Evolutionary conservation across 2,329 filamentous ascomycete genomes (phyloP).

Genomic region (Pseudogymnoascus sp.): DNA sequence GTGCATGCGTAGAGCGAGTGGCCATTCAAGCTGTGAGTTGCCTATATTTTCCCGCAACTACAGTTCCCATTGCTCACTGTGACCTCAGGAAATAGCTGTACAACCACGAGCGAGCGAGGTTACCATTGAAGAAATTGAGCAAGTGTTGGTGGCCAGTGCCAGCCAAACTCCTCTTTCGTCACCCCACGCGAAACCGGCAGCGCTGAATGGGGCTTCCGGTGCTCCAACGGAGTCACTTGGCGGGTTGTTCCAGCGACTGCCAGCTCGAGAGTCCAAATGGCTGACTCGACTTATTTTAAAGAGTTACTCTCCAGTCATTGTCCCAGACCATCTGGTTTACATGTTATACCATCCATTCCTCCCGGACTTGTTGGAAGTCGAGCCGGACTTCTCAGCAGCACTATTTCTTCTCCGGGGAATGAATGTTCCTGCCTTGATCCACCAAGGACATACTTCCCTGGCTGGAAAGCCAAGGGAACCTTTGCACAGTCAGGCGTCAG

Average conservation of each 20-base stretch:
- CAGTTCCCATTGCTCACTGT: not conserved
- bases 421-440: not conserved
- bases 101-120: constrained; percentile 32
- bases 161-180: constrained; percentile 53
- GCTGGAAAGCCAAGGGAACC: not conserved
- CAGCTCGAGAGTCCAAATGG: constrained; percentile 74
- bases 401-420: not conserved
- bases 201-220: not conserved
- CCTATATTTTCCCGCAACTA: not conserved
- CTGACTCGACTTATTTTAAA: constrained; percentile 74
- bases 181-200: constrained; percentile 35
- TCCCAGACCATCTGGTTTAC: constrained; percentile 42
- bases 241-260: constrained; percentile 49
- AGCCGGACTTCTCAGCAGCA: constrained; percentile 1
- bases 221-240: constrained; percentile 38
- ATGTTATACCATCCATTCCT: constrained; percentile 5
- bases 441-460: not conserved
- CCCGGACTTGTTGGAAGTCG: not conserved
- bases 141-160: constrained; percentile 56
- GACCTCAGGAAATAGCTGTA: constrained; percentile 9
- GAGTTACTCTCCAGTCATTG: constrained; percentile 56
- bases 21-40: constrained; percentile 47
- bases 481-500: not conserved
- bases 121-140: constrained; percentile 66
- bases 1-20: constrained; percentile 59